Evolutionary conservation across 805 yeast genomes (phyloP), one percentile per base, ranked within the genome.

Genomic region (Metschnikowia matae): DNA sequence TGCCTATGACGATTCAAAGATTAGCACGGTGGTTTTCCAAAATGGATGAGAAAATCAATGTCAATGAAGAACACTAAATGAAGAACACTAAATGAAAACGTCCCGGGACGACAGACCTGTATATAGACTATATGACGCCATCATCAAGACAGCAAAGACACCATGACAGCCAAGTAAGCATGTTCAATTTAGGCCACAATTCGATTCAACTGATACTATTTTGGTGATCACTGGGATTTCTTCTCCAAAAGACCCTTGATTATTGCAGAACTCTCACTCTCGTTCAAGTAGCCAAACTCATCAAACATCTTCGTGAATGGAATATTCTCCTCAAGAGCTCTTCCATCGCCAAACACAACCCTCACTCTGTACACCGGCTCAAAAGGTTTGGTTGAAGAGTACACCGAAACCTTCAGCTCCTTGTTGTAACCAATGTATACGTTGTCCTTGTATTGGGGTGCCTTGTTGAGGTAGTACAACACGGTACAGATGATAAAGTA

Each of bases 291-390:
- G 1, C 84, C 83, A 47, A 72, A 68, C 13, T 64, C 66, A 50
- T 76, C 81, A 54, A 78, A 81, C 44, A 81, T 57, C 50, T 73
- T 66, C 6, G 65, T 67, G 47, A 62, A 62, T 2, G 56, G 54
- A 42, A 80, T 70, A 36, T 66, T 71, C 33, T 55, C 55, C 18
- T 57, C 60, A n/a, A 44, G 46, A 6, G 21, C 46, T 2, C 14
- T 17, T 15, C 48, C 47, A n/a, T 62, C 70, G 47, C 68, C 66
- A 10, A 66, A 32, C 8, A 61, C 59, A n/a, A 78, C 39, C 37
- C 59, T 65, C 18, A 78, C 55, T 20, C 68, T 44, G 59, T 80
- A 80, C 2, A 69, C 49, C 1, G 83, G 82, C n/a, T 73, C 77
- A 41, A 64, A 70, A 50, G 75, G 73, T 17, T 48, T 40, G 2